Percentiles rank a stretch among this genome's conserved stretches.
These are phyloP conservation scores for Triticum timopheevii DNA, from an alignment of 176 grass and related monocot genomes.

Conservation along the genomic window DNA sequence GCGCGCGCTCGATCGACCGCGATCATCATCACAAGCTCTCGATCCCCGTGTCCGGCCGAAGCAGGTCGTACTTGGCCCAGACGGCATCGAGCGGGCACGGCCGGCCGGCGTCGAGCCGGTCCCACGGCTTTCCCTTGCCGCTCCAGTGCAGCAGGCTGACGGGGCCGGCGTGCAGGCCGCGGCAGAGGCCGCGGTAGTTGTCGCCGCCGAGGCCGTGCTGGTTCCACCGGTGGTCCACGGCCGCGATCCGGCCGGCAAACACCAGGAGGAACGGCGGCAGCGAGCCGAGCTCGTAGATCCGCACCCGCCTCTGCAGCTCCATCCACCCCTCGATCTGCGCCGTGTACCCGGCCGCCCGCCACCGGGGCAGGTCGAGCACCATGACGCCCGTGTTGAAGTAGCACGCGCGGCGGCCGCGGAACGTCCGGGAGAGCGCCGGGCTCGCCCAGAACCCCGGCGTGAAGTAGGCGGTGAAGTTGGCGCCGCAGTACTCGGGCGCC, in stretches of 20 bases:
- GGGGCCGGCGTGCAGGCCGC: constrained; percentile 70
- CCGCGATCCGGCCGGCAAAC: constrained; percentile 66
- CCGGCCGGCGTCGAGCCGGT: constrained; percentile 49
- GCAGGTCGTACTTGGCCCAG: constrained; percentile 85
- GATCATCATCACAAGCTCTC: constrained; percentile 38
- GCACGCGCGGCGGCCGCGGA: constrained; percentile 52
- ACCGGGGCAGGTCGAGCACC: constrained; percentile 70
- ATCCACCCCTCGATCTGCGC: constrained; percentile 82
- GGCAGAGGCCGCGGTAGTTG: constrained; percentile 73
- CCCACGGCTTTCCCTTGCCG: constrained; percentile 88
- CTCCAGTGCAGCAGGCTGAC: constrained; percentile 96
- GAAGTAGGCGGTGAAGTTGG: constrained; percentile 87
- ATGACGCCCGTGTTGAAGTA: constrained; percentile 96
- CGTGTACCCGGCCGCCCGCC: constrained; percentile 56
- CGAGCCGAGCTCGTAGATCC: constrained; percentile 89
- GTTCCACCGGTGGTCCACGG: constrained; percentile 84
- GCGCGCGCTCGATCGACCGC: neutral
- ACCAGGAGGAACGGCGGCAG: constrained; percentile 89
- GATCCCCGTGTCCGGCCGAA: constrained; percentile 32
- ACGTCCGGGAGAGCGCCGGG: constrained; percentile 33
- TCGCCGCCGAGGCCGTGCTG: constrained; percentile 92
- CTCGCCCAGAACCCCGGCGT: constrained; percentile 74
- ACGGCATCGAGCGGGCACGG: constrained; percentile 81
- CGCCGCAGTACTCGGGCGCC: constrained; percentile 85
- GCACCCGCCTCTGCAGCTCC: constrained; percentile 75